phyloP scores from a whole-genome alignment of 2,329 filamentous ascomycete species.

The Fulvia fulva region DNA sequence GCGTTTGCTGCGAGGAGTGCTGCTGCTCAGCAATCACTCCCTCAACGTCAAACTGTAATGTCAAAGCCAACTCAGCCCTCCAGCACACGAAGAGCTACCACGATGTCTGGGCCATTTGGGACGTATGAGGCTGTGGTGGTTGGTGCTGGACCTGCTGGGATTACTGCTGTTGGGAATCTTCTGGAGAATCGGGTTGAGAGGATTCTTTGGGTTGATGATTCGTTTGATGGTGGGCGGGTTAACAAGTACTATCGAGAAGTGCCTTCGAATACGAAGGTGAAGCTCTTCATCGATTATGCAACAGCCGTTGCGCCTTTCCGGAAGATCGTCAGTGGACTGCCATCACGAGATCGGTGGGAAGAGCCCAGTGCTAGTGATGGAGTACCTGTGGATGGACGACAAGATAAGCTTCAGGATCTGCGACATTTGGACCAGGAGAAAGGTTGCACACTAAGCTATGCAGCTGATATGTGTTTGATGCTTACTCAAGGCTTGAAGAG shows the following conservation, averaged over 20 bases:
- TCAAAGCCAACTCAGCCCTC: background rate
- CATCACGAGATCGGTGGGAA: constrained; percentile 31
- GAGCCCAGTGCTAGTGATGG: constrained; percentile 28
- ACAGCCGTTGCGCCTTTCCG: constrained; percentile 52
- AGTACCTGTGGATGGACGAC: constrained; percentile 25
- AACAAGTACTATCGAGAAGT: constrained; percentile 57
- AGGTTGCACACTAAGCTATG: constrained; percentile 55
- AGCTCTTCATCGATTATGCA: constrained; percentile 56
- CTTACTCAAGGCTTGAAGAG: constrained; percentile 46
- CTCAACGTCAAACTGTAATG: background rate
- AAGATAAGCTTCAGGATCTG: constrained; percentile 54
- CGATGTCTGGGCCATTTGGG: constrained; percentile 8
- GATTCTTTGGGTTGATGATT: constrained; percentile 58
- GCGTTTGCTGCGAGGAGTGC: background rate
- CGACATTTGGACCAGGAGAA: constrained; percentile 53
- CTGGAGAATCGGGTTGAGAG: constrained; percentile 51
- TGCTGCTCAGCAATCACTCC: background rate
- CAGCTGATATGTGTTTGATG: constrained; percentile 52
- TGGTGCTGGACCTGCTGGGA: constrained; percentile 56
- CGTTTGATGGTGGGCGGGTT: constrained; percentile 46
- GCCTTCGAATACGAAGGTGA: constrained; percentile 60
- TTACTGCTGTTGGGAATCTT: constrained; percentile 59
- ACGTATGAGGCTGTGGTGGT: constrained; percentile 54
- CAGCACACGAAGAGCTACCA: constrained; percentile 13
- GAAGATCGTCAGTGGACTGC: constrained; percentile 46